A percentile compares a stretch with the other conserved stretches of the same genome.
These are phyloP conservation scores for Erysimum cheiri DNA, from an alignment of 441 rosid species.

Conservation along the genomic window DNA sequence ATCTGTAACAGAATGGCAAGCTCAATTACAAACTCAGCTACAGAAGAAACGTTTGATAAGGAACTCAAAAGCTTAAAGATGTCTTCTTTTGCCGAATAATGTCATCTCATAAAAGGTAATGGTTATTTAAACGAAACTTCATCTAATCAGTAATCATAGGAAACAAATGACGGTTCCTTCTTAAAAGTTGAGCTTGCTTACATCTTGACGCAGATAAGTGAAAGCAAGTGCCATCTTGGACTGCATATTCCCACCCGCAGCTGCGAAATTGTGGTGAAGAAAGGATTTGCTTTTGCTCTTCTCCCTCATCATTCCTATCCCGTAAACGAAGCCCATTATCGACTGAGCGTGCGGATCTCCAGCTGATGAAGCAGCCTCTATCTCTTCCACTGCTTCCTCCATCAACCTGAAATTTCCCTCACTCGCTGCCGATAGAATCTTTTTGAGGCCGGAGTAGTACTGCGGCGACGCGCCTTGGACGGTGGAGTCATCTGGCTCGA, in stretches of 20 bases:
- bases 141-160: not conserved
- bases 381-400: constrained; percentile 77
- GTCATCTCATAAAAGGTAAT: not conserved
- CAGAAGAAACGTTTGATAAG: not conserved
- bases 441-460: constrained; percentile 62
- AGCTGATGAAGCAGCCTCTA: constrained; percentile 58
- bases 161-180: no score
- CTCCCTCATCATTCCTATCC: constrained; percentile 79
- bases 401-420: constrained; percentile 58
- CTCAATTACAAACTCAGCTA: constrained; percentile 30
- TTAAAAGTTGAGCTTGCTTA: constrained; percentile 43
- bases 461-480: constrained; percentile 43
- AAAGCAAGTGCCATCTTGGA: constrained; percentile 95
- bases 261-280: constrained; percentile 77
- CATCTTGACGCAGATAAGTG: constrained; percentile 87
- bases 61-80: constrained; percentile 22
- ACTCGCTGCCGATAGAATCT: constrained; percentile 60
- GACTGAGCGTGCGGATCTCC: constrained; percentile 88
- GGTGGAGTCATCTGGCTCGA: constrained; percentile 66
- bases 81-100: not conserved
- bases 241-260: constrained; percentile 79
- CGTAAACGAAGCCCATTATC: constrained; percentile 69
- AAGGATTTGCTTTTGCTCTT: constrained; percentile 75
- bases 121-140: constrained; percentile 4
- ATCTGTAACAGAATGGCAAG: constrained; percentile 56